These are phyloP conservation scores for Smittium culicis DNA, from an alignment of 371 early-diverging fungal species.

Conservation along the genomic window DNA sequence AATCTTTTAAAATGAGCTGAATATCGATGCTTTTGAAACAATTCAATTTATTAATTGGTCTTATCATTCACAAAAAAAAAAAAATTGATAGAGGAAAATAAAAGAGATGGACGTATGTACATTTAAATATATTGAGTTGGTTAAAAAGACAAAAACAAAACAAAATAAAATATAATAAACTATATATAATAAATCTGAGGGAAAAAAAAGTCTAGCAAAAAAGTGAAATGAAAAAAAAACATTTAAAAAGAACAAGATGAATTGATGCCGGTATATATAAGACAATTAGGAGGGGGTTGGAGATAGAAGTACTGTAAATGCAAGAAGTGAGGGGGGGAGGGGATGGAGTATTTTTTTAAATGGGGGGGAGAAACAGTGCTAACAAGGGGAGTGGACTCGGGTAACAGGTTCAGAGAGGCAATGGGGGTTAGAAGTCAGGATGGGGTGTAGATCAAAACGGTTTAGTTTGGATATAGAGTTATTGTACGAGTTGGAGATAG, in stretches of 20 bases:
- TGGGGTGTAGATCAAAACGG: not conserved
- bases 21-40: no score
- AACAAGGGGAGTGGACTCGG: not conserved
- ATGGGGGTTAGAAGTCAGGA: not conserved
- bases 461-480: not conserved
- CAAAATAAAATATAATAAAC: not conserved
- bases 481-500: not conserved
- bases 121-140: no score
- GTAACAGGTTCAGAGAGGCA: not conserved
- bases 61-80: no score
- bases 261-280: not conserved
- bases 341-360: no score
- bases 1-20: no score
- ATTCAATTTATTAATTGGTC: no score
- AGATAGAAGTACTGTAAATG: not conserved
- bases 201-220: not conserved
- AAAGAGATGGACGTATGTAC: no score
- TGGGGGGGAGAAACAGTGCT: no score
- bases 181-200: no score
- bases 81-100: no score
- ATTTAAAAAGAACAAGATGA: not conserved
- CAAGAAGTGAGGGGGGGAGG: not conserved
- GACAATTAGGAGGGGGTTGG: not conserved
- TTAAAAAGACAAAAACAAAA: not conserved
- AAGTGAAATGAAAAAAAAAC: slow-evolving; percentile 1